Evolutionary conservation across 148 eudicot genomes (phyloP).

Genomic region (Rhododendron ferrugineum): DNA sequence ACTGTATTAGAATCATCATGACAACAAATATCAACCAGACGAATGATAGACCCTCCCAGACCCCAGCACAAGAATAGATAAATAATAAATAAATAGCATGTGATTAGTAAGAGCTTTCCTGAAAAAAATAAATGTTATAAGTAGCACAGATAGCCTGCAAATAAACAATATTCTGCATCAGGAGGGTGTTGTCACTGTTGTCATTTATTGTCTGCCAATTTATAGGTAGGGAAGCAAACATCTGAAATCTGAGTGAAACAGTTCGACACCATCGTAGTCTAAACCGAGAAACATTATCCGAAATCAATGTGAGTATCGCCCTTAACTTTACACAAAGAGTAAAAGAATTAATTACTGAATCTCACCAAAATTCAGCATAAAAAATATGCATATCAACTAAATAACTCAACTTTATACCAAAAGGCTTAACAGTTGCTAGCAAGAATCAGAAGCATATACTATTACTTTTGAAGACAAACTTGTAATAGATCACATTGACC

Average conservation of each 20-base stretch:
- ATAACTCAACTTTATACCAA: background rate
- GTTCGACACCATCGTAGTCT: background rate
- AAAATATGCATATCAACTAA: background rate
- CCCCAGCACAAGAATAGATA: background rate
- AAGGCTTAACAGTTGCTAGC: background rate
- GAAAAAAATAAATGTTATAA: too few relatives aligned
- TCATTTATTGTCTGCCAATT: background rate
- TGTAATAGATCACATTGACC: background rate
- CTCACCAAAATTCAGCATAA: background rate
- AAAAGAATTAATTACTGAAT: background rate
- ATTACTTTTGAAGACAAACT: background rate
- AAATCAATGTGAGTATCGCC: background rate
- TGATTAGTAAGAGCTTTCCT: background rate
- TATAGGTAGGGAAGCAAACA: background rate
- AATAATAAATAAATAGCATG: background rate
- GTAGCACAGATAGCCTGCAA: background rate
- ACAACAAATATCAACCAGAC: background rate
- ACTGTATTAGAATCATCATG: background rate
- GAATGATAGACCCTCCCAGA: background rate
- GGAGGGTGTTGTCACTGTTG: background rate
- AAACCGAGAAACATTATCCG: background rate
- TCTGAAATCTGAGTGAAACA: background rate
- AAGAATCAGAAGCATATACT: background rate
- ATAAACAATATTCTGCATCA: background rate
- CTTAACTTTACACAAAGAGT: background rate